A percentile compares a stretch with the other conserved stretches of the same genome.
Evolutionary conservation across 352 stramenopile species (phyloP).

Genomic region (Blastocystis hominis): DNA sequence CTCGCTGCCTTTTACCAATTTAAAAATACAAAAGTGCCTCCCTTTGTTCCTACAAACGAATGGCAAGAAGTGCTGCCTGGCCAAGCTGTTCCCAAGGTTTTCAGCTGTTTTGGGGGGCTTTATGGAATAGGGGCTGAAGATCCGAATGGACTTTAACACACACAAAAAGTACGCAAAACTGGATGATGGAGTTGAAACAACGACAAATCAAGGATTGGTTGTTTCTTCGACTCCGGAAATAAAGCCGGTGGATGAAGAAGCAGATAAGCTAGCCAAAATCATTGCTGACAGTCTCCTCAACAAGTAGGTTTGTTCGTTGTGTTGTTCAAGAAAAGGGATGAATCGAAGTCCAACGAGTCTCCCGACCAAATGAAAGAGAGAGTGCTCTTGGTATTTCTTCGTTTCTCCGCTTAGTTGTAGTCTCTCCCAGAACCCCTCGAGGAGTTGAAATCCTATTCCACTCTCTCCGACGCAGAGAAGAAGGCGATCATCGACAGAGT

Average conservation of each 20-base stretch:
- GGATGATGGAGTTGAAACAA: not conserved
- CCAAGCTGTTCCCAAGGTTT: slow-evolving; percentile 9
- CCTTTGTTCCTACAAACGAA: not conserved
- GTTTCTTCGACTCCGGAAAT: not conserved
- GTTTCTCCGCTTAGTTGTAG: not conserved
- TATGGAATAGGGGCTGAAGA: not conserved
- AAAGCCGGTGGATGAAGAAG: not conserved
- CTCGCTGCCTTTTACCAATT: not conserved
- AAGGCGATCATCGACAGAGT: slow-evolving; percentile 22
- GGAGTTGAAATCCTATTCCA: slow-evolving; percentile 5
- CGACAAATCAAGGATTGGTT: not conserved
- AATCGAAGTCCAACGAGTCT: not conserved
- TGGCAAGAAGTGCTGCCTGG: slow-evolving; percentile 34
- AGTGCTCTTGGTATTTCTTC: not conserved
- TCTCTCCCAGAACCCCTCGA: slow-evolving; percentile 5
- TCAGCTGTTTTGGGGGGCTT: not conserved
- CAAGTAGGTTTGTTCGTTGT: not conserved
- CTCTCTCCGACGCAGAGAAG: slow-evolving; percentile 29
- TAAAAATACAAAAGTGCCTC: not conserved
- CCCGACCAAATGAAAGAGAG: slow-evolving; percentile 32
- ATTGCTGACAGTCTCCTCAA: not conserved
- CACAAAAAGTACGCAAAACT: slow-evolving; percentile 35
- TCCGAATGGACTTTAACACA: slow-evolving; percentile 38
- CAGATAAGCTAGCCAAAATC: slow-evolving; percentile 10
- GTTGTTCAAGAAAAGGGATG: not conserved